Evolutionary conservation across 306 rosid genomes (phyloP).

Genomic region (Fragaria vesca): DNA sequence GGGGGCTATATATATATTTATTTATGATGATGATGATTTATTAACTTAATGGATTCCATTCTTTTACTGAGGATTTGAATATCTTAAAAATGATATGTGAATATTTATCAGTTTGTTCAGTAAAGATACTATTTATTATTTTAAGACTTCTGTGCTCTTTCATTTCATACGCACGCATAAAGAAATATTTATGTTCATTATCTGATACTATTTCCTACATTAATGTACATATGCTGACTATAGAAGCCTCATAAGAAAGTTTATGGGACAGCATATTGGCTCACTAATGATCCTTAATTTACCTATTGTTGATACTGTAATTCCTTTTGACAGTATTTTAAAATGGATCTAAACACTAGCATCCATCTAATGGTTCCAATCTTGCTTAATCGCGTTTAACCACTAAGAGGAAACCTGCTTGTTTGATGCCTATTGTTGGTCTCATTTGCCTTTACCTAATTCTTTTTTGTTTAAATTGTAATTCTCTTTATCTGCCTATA

Average conservation of each 20-base stretch:
- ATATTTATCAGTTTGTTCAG: neutral
- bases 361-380: neutral
- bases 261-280: neutral
- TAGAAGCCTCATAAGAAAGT: too few relatives aligned
- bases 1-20: conserved; percentile 3
- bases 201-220: neutral
- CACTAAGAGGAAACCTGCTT: neutral
- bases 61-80: neutral
- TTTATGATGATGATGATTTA: conserved; percentile 8
- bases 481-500: neutral
- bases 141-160: neutral
- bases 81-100: neutral
- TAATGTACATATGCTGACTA: neutral
- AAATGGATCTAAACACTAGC: neutral
- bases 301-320: neutral
- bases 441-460: neutral
- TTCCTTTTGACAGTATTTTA: neutral
- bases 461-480: neutral
- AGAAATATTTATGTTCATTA: neutral
- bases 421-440: neutral
- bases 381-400: neutral
- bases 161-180: neutral
- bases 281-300: neutral
- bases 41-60: neutral
- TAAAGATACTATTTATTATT: neutral